These are phyloP conservation scores for Lithospermum erythrorhizon DNA, from an alignment of 257 asterid genomes.

Conservation along the genomic window DNA sequence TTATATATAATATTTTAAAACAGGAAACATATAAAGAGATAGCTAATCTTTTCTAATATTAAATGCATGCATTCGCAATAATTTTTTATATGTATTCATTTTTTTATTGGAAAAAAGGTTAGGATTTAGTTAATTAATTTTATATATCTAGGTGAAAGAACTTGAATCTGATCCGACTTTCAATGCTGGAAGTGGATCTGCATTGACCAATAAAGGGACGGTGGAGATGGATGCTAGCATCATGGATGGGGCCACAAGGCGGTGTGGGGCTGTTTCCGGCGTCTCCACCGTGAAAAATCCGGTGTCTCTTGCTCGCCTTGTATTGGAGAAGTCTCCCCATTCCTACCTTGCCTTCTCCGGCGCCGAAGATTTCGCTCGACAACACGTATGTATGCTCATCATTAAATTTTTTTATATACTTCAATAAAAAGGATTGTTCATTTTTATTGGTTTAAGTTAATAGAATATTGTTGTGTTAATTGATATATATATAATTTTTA, in stretches of 20 bases:
- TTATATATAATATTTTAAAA: too few relatives aligned
- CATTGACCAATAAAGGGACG: conserved; percentile 78
- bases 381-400: conserved; percentile 48
- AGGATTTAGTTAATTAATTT: neutral
- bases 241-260: conserved; percentile 81
- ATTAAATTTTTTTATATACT: neutral
- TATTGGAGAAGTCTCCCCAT: conserved; percentile 95
- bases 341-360: conserved; percentile 86
- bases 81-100: neutral
- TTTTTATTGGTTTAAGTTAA: too few relatives aligned
- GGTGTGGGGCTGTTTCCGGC: conserved; percentile 99
- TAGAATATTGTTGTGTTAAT: too few relatives aligned
- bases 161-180: conserved; percentile 82
- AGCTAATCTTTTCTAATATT: too few relatives aligned
- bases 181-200: conserved; percentile 98
- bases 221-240: conserved; percentile 99
- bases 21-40: too few relatives aligned
- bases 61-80: neutral
- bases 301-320: conserved; percentile 88
- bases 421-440: too few relatives aligned
- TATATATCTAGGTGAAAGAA: conserved; percentile 55
- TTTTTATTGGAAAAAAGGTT: neutral
- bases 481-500: too few relatives aligned
- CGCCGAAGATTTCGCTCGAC: conserved; percentile 82
- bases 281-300: conserved; percentile 81